Evolutionary conservation across 225 moss, liverwort and hornwort species (phyloP).

Genomic region (Asterella californica): DNA sequence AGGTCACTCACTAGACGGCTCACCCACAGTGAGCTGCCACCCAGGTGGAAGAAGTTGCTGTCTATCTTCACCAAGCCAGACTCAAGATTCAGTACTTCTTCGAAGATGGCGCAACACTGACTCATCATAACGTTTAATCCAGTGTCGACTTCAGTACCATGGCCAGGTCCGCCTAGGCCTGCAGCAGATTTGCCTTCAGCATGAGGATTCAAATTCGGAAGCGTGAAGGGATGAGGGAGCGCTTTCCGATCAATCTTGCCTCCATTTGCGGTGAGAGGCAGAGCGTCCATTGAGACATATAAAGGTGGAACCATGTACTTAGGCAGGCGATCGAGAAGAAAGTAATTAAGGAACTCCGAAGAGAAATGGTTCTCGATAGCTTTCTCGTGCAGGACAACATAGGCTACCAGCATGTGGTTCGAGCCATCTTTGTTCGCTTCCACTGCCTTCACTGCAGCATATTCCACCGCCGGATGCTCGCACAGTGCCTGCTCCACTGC

Average conservation of each 20-base stretch:
- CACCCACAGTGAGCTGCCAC: constrained; percentile 6
- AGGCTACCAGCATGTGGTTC: constrained; percentile 38
- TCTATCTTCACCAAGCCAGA: neutral
- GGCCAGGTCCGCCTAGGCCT: neutral
- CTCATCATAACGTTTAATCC: neutral
- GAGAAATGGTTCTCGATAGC: neutral
- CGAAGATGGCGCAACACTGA: neutral
- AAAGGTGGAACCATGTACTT: constrained; percentile 43
- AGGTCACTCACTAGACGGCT: neutral
- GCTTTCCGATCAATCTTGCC: constrained; percentile 43
- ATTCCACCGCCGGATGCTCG: constrained; percentile 38
- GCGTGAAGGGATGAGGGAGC: constrained; percentile 24
- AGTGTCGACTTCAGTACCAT: too few species aligned
- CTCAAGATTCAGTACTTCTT: neutral
- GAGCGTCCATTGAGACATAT: constrained; percentile 32
- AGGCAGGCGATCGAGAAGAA: constrained; percentile 41
- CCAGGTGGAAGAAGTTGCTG: neutral
- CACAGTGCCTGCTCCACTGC: constrained; percentile 41
- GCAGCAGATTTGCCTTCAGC: neutral
- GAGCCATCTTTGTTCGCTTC: constrained; percentile 17
- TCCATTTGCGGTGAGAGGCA: constrained; percentile 42
- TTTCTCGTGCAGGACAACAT: constrained; percentile 24
- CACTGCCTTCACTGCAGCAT: constrained; percentile 31
- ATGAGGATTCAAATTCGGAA: constrained; percentile 13
- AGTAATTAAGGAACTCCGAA: constrained; percentile 33